Percentiles rank a stretch among this genome's conserved stretches.
These are phyloP conservation scores for Anastatica hierochuntica DNA, from an alignment of 345 rosid genomes.

Conservation along the genomic window DNA sequence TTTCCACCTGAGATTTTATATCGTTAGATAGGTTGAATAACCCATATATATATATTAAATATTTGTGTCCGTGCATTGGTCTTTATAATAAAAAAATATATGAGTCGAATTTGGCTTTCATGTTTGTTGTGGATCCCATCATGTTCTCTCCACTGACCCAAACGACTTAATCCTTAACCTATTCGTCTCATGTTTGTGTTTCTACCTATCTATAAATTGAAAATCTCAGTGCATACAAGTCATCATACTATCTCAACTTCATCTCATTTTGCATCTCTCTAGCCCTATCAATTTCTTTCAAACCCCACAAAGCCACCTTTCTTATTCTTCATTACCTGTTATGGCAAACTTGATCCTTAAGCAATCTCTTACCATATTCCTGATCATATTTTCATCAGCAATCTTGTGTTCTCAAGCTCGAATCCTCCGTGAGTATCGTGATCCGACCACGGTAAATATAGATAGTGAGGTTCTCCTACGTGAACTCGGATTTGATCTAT, in stretches of 20 bases:
- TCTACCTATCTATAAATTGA: slow-evolving; percentile 22
- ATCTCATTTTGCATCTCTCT: neutral
- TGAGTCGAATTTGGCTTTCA: too few species aligned
- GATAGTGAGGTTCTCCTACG: slow-evolving; percentile 20
- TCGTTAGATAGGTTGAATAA: too few species aligned
- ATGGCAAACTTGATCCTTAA: slow-evolving; percentile 22
- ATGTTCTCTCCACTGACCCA: too few species aligned
- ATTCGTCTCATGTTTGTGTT: neutral
- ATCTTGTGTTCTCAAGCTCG: slow-evolving; percentile 16
- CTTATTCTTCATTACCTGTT: neutral
- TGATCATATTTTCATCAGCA: slow-evolving; percentile 15
- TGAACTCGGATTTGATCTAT: slow-evolving; percentile 26
- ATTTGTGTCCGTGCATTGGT: too few species aligned
- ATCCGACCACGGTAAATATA: neutral
- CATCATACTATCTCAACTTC: slow-evolving; percentile 17
- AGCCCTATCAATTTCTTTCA: neutral
- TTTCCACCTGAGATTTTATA: too few species aligned
- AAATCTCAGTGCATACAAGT: neutral
- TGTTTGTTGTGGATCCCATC: too few species aligned
- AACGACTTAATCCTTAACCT: too few species aligned
- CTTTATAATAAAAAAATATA: too few species aligned
- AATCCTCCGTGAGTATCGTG: slow-evolving; percentile 14
- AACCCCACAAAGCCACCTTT: neutral
- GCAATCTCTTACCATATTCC: slow-evolving; percentile 15
- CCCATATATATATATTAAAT: too few species aligned